Conservation (phyloP, 768 basidiomycete species). For the Omphalotus guepiniiformis region DNA sequence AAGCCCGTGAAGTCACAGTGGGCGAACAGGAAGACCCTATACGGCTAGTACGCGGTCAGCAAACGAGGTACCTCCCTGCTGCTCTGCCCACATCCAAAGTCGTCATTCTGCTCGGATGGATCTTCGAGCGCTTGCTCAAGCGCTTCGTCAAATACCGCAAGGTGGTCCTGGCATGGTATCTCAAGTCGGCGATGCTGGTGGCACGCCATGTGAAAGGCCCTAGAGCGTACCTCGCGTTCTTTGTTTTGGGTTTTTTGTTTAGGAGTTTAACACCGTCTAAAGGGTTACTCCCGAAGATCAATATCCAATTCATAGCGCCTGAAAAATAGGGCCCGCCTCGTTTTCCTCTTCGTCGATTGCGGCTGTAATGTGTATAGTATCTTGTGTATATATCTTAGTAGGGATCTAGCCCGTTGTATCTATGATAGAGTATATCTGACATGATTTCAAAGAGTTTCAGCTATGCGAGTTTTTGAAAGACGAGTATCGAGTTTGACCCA, state of each 20-base stretch:
- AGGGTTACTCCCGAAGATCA: conserved; percentile 2
- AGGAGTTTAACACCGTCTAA: conserved; percentile 9
- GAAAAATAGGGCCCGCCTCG: too few species aligned
- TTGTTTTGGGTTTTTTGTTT: conserved; percentile 11
- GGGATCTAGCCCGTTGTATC: too few species aligned
- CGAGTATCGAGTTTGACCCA: too few species aligned
- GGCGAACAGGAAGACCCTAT: conserved; percentile 19
- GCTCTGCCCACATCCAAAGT: conserved; percentile 9
- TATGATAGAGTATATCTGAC: too few species aligned
- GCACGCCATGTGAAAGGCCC: conserved; percentile 8
- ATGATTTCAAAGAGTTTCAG: too few species aligned
- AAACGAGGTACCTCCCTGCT: conserved; percentile 1
- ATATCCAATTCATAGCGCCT: conserved; percentile 8
- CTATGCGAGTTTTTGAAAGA: too few species aligned
- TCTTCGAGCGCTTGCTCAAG: conserved; percentile 13
- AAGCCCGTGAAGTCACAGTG: conserved; percentile 50
- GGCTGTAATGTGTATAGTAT: too few species aligned
- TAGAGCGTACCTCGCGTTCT: conserved; percentile 10
- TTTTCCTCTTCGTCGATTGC: too few species aligned
- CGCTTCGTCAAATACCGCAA: conserved; percentile 10
- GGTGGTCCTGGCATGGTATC: conserved; percentile 4
- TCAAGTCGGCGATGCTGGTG: conserved; percentile 8
- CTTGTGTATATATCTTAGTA: too few species aligned
- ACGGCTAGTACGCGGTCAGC: conserved; percentile 8
- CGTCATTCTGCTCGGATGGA: conserved; percentile 11